Evolutionary conservation across 164 flowering plant species (phyloP), one percentile per base, ranked within the genome.

Genomic region (Brasenia schreberi): DNA sequence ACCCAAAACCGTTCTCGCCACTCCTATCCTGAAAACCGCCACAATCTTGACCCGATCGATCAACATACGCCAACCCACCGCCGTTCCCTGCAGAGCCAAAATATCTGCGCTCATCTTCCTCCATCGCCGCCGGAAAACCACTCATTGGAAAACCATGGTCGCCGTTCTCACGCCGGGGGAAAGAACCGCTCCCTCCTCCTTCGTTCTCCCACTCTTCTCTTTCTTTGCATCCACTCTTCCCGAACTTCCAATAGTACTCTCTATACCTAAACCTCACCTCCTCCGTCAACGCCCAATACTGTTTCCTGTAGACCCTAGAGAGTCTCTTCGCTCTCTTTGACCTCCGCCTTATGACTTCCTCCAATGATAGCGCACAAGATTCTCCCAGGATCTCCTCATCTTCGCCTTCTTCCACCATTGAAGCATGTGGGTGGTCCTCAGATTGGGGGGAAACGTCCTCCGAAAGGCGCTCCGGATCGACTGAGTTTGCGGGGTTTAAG

Each of bases 201-300:
- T 17, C 68, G 16, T 59, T 59, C 18, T 49, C 71, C 10, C 33
- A 63, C 49, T 71, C 81, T 9, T 78, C 74, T 3, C 80, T 84
- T 7, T 80, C 87, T 42, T 74, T 76, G 75, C 76, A 84, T 7
- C 92, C 90, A 70, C 90, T 83, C 23, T 69, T 68, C 0, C 95
- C 97, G 64, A 65, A 84, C 63, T 77, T 75, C 97, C 94, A 90
- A 62, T 77, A 81, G 67, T 83, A 90, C 64, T 87, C 84, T 42
- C 86, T 76, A 77, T 81, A 76, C 70, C 81, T 72, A 42, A 68
- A 18, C 80, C 81, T 82, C 53, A 86, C 64, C 39, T 87, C 86
- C 75, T 90, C 95, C 92, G 83, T 81, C 23, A 86, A 64, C 0
- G 81, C 82, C 97, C 97, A 90, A 69, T 85, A 85, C 59, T 81